phyloP scores from a whole-genome alignment of 768 basidiomycete species.

The Tulasnella calospora region DNA sequence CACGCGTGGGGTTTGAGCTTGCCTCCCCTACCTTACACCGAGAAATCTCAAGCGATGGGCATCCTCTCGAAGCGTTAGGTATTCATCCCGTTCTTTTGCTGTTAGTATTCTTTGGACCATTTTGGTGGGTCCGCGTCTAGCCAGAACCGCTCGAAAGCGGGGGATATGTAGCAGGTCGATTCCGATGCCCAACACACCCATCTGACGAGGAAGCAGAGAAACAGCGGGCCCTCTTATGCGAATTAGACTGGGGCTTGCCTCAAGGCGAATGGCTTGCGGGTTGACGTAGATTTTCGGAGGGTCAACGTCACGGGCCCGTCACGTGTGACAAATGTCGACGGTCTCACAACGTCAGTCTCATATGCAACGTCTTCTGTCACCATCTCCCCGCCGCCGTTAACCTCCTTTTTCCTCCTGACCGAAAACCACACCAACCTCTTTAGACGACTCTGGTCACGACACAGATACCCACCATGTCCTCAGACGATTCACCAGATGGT shows the following conservation, averaged over 20 bases:
- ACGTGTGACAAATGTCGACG: not conserved
- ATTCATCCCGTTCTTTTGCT: conserved; percentile 40
- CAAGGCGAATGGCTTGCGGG: not conserved
- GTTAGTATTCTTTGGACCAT: conserved; percentile 65
- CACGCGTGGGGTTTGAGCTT: not conserved
- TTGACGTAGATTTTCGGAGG: not conserved
- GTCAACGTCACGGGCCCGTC: not conserved
- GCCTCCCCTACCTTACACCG: conserved; percentile 58
- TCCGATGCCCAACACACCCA: conserved; percentile 69
- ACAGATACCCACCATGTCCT: not conserved
- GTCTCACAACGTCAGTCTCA: not conserved
- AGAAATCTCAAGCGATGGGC: conserved; percentile 39
- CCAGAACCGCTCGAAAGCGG: conserved; percentile 54
- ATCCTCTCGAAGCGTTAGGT: conserved; percentile 38
- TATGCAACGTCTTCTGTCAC: not conserved
- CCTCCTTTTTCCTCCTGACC: not conserved
- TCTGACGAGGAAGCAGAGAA: conserved; percentile 30
- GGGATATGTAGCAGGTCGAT: conserved; percentile 68
- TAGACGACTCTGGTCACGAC: not conserved
- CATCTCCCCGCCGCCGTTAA: not conserved
- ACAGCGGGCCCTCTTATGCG: not conserved
- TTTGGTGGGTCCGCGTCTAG: conserved; percentile 44
- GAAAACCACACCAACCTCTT: not conserved
- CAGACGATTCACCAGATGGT: not conserved
- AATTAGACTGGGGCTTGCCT: not conserved